Base-by-base conservation (phyloP, 2,329 filamentous ascomycete genomes). In the Fusarium chuoi region DNA sequence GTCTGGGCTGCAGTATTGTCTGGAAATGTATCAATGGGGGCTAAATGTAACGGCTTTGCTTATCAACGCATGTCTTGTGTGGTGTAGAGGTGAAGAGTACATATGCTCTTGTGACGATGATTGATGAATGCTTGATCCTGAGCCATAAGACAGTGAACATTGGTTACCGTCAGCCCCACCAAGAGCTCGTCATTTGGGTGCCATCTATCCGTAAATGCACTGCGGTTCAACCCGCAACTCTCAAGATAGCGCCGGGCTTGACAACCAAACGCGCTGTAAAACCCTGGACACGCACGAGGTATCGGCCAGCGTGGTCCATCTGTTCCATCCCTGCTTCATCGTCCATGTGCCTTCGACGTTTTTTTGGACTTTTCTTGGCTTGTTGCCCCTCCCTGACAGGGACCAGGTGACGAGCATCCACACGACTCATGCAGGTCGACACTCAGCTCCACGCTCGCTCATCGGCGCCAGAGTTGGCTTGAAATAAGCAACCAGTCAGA, bases 201-300 rank as follows among this genome's bases (percentile, higher is more conserved):
- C 73, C 77, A 79, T 79, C 75, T 76, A 74, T 67, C 71, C 48
- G 39, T 38, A 54, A 54, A 78, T 80, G 79, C 79, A 81, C 68
- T 65, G 74, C 79, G 79, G 79, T 80, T 81, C 78, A 81, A 79
- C 78, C 79, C 79, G 79, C 78, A 78, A 77, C 78, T 80, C 76
- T 79, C 75, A 56, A 76, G 69, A 78, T 78, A 78, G 77, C 77
- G 78, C 74, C 75, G 75, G 74, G 66, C 73, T 66, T 70, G 68
- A 68, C 70, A 74, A 71, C 70, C 75, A 73, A 68, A 75, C 68
- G 72, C 63, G 66, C 68, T 67, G 62, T 66, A 63, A 73, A 67
- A 68, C 75, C 73, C 65, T 66, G 62, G 62, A 64, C 41, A 67
- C 68, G 62, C 71, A 76, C 71, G 71, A 77, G 70, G 59, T 60